Conservation (phyloP, 371 early-diverging fungal genomes). For the Mortierella sp. region DNA sequence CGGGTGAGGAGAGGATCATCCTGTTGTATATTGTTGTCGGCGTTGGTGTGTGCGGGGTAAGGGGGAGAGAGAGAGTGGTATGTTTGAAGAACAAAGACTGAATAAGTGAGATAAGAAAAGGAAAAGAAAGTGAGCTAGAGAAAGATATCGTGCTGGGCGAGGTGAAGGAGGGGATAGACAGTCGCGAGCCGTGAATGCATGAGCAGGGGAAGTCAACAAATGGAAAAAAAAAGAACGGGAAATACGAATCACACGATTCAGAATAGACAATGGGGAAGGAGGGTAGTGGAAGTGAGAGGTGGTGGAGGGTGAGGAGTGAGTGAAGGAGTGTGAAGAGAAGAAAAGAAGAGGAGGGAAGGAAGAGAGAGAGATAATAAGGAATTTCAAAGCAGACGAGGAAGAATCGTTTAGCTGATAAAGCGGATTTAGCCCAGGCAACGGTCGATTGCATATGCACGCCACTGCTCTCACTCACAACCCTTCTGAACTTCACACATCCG, state of each 20-base stretch:
- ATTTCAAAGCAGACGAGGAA: too few species aligned
- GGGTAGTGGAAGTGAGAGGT: neutral
- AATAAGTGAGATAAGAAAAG: neutral
- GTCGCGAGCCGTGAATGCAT: constrained; percentile 6
- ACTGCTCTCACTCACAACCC: neutral
- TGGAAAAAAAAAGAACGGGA: neutral
- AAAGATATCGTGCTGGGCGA: neutral
- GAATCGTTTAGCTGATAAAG: too few species aligned
- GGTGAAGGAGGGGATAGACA: neutral
- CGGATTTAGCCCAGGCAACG: neutral
- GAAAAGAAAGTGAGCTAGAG: neutral
- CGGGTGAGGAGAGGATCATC: constrained; percentile 20
- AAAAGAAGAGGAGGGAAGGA: neutral
- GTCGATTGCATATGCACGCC: too few species aligned
- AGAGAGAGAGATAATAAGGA: neutral
- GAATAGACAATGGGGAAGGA: neutral
- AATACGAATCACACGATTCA: constrained; percentile 6
- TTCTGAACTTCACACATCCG: too few species aligned
- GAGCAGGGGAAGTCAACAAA: neutral
- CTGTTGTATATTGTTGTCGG: neutral
- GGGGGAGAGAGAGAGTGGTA: neutral
- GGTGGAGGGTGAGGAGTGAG: neutral
- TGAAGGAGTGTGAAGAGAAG: neutral
- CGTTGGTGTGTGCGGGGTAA: neutral
- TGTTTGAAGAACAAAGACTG: neutral